These are phyloP conservation scores for Yamadazyma sp. DNA, from an alignment of 805 yeast species.

Conservation along the genomic window DNA sequence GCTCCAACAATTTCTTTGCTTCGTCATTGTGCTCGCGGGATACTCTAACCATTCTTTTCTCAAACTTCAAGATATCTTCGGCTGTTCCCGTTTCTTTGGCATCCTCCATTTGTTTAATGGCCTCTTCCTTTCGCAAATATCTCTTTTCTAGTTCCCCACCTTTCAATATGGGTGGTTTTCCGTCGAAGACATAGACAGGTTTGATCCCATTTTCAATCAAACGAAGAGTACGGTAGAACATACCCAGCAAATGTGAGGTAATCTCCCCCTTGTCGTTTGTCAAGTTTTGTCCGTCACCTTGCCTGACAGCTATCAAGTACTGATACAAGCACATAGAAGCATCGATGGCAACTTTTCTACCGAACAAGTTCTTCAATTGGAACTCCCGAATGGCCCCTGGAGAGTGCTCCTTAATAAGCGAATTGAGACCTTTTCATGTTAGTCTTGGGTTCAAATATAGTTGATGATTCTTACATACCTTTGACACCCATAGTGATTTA, in stretches of 20 bases:
- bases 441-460: conserved; percentile 12
- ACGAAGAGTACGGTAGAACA: conserved; percentile 89
- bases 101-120: conserved; percentile 69
- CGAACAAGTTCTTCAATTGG: conserved; percentile 84
- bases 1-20: conserved; percentile 71
- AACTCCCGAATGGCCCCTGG: conserved; percentile 74
- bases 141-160: conserved; percentile 92
- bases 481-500: conserved; percentile 27
- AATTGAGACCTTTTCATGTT: conserved; percentile 66
- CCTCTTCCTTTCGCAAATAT: conserved; percentile 75
- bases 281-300: conserved; percentile 92
- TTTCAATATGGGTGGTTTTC: conserved; percentile 93
- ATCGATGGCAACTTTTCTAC: conserved; percentile 96
- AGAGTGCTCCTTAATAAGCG: conserved; percentile 85
- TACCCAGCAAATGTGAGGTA: conserved; percentile 90
- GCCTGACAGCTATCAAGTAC: conserved; percentile 93
- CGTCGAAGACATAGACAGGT: conserved; percentile 96
- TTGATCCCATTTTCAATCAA: conserved; percentile 92
- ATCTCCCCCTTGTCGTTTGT: conserved; percentile 90
- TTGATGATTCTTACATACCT: conserved; percentile 19
- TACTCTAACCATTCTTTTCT: conserved; percentile 86
- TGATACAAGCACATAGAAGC: conserved; percentile 97
- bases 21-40: conserved; percentile 91
- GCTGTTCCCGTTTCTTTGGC: conserved; percentile 78
- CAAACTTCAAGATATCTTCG: conserved; percentile 72